A percentile compares a stretch with the other conserved stretches of the same genome.
Evolutionary conservation across 2,329 filamentous ascomycete species (phyloP).

Genomic region (Hortaea werneckii): DNA sequence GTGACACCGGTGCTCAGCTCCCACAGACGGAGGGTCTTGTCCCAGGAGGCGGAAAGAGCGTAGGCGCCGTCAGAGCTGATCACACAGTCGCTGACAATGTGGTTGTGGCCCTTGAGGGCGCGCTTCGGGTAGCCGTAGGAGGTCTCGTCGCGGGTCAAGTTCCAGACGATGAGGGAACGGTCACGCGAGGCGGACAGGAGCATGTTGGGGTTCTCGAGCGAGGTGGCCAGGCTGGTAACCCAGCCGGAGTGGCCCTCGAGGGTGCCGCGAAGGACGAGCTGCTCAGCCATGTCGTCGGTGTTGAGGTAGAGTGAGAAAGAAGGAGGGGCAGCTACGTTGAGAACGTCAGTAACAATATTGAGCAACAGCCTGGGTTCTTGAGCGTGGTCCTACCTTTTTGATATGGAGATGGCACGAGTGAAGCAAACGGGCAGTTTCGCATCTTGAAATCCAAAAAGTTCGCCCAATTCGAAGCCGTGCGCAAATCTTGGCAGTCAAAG

Average conservation of each 20-base stretch:
- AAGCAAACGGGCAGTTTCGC: too few species aligned
- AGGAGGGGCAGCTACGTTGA: too few species aligned
- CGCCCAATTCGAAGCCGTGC: too few species aligned
- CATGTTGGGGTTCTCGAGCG: constrained; percentile 99
- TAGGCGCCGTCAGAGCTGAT: constrained; percentile 99
- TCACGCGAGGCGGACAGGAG: constrained; percentile 94
- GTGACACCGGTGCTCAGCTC: constrained; percentile 95
- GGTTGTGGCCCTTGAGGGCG: constrained; percentile 95
- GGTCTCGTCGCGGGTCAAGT: constrained; percentile 96
- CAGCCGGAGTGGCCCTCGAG: constrained; percentile 89
- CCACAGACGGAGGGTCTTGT: constrained; percentile 99
- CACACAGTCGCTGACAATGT: constrained; percentile 99
- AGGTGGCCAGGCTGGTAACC: constrained; percentile 97
- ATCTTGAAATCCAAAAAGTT: too few species aligned
- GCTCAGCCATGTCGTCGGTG: constrained; percentile 26
- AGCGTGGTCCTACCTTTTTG: too few species aligned
- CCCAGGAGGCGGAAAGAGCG: constrained; percentile 96
- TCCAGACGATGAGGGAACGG: constrained; percentile 99
- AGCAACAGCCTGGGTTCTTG: too few species aligned
- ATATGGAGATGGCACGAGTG: too few species aligned
- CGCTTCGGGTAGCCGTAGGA: constrained; percentile 99
- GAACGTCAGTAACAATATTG: too few species aligned
- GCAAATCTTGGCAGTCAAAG: too few species aligned
- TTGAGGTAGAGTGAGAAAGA: background rate
- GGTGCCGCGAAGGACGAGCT: constrained; percentile 35